Conservation (phyloP, 2,329 filamentous ascomycete species). For the Hypoxylon sp. region DNA sequence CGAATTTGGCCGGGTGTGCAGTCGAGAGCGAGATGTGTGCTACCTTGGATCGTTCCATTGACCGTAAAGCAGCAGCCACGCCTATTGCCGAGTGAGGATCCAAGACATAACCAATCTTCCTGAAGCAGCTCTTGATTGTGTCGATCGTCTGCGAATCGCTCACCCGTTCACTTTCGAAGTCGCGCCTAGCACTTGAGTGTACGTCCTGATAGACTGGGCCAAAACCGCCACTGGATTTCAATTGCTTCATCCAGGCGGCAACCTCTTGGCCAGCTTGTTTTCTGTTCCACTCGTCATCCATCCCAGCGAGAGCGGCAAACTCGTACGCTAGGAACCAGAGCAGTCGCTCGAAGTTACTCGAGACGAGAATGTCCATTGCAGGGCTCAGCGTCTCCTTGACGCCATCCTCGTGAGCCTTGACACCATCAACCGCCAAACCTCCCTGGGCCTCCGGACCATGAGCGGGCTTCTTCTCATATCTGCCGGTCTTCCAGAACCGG, state of each 20-base stretch:
- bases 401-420: constrained; percentile 74
- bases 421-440: constrained; percentile 73
- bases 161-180: constrained; percentile 85
- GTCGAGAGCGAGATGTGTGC: constrained; percentile 90
- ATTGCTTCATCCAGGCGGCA: constrained; percentile 78
- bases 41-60: constrained; percentile 67
- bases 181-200: constrained; percentile 74
- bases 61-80: constrained; percentile 79
- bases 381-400: constrained; percentile 93
- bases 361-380: constrained; percentile 98
- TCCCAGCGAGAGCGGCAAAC: constrained; percentile 68
- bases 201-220: constrained; percentile 79
- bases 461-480: constrained; percentile 86
- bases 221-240: constrained; percentile 87
- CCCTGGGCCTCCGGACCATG: constrained; percentile 69
- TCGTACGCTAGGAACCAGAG: constrained; percentile 92
- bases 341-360: constrained; percentile 95
- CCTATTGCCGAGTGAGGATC: constrained; percentile 95
- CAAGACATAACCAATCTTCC: constrained; percentile 74
- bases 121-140: constrained; percentile 71
- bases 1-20: constrained; percentile 96
- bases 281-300: constrained; percentile 75
- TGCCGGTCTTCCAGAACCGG: constrained; percentile 91
- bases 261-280: constrained; percentile 82
- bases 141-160: constrained; percentile 75